Base-by-base conservation (phyloP, 495 filamentous ascomycete species). In the Hypoxylon trugodes region DNA sequence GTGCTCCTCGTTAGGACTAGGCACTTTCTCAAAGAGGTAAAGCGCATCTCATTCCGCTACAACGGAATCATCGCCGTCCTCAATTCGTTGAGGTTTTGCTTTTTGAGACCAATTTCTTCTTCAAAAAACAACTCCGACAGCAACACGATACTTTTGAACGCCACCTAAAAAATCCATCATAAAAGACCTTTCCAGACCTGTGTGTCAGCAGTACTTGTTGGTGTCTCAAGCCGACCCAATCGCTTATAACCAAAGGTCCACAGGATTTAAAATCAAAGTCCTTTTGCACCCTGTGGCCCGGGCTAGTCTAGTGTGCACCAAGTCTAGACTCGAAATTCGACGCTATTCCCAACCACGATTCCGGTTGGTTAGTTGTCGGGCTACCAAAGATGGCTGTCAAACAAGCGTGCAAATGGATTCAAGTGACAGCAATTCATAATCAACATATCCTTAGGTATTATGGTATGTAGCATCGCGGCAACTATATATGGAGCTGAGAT, bases 1-100 rank as follows among this genome's bases (percentile, higher is more conserved):
- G 35, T 55, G 25, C 28, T 36, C 62, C 55, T 59, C 26, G 42
- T 60, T 66, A 21, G 56, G 32, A 47, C 22, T 53, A 59, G 60
- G 24, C 37, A 16, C 30, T 48, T 18, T 32, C 22, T 6, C 12
- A 32, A 26, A 16, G 43, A 30, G 13, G 36, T 38, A 30, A 47
- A 47, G 43, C 32, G 24, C 25, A n/a, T 47, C 25, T 7, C 6
- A 28, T 13, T 47, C 9, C 12, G 10, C 43, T 6, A 24, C 24
- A 16, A 6, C 18, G 43, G 3, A 30, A 13, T 10, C 10, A 30
- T 4, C 5, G 28, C 28, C 10, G 28, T 30, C 25, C n/a, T n/a
- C 37, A 13, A 43, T 51, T 26, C 18, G 26, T 26, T 36, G 49
- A 50, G 0, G 30, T 52, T 2, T 8, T 52, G 38, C 41, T 41